A percentile compares a stretch with the other conserved stretches of the same genome.
These are phyloP conservation scores for Beauveria bassiana DNA, from an alignment of 2,329 filamentous ascomycete genomes.

Conservation along the genomic window DNA sequence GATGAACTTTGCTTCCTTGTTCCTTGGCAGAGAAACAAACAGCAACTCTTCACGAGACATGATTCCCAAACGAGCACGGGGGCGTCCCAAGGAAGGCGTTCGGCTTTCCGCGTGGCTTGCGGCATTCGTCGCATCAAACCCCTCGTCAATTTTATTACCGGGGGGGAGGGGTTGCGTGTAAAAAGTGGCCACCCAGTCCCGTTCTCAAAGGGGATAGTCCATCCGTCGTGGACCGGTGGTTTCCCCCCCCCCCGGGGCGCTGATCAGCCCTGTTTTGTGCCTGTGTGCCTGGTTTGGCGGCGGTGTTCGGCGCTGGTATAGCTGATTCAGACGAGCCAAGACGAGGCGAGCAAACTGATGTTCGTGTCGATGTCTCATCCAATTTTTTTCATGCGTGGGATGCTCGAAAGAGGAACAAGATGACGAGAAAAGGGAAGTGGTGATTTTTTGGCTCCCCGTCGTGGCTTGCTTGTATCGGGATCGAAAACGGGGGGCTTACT, in stretches of 20 bases:
- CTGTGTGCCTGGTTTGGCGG: neutral
- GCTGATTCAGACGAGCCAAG: neutral
- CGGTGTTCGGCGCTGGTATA: neutral
- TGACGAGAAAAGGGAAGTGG: too few species aligned
- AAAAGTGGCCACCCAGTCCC: neutral
- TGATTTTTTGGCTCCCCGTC: neutral
- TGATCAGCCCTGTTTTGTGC: neutral
- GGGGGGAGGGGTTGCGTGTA: neutral
- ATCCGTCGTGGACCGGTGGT: neutral
- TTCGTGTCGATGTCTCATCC: neutral
- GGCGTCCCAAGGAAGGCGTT: neutral
- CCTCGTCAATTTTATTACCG: neutral
- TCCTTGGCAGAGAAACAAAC: neutral
- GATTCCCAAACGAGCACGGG: neutral
- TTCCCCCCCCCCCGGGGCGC: too few species aligned
- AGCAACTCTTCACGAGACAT: neutral
- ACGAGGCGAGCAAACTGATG: neutral
- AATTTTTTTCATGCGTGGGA: neutral
- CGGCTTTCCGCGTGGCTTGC: conserved; percentile 8
- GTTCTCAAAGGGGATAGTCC: neutral
- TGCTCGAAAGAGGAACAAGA: neutral
- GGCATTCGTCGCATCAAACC: conserved; percentile 3
- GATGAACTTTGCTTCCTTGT: neutral
- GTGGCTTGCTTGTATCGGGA: conserved; percentile 1
- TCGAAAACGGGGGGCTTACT: neutral